phyloP scores from a whole-genome alignment of 2,329 filamentous ascomycete species.

The Hypoxylon sp. region DNA sequence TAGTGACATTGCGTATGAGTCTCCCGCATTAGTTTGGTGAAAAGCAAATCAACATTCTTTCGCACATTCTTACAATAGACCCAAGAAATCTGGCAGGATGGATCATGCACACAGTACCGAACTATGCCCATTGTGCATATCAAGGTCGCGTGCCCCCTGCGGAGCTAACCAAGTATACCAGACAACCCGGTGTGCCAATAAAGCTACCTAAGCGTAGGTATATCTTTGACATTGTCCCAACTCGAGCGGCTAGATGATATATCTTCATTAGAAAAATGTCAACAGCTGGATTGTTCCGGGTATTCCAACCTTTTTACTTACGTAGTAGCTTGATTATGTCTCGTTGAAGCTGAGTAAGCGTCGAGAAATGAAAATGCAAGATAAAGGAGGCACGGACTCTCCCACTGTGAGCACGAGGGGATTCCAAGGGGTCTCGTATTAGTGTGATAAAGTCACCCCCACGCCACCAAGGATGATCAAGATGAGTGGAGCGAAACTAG shows the following conservation, averaged over 20 bases:
- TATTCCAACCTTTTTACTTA: background rate
- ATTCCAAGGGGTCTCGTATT: constrained; percentile 4
- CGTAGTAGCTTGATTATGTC: background rate
- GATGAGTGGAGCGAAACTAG: constrained; percentile 26
- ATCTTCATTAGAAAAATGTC: background rate
- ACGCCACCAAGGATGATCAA: constrained; percentile 14
- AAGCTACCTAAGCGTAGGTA: background rate
- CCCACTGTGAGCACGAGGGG: constrained; percentile 6
- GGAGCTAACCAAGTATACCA: background rate
- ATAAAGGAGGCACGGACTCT: background rate
- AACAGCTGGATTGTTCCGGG: background rate
- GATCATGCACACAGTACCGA: background rate
- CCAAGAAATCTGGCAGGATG: background rate
- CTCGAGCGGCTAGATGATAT: background rate
- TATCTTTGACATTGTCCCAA: background rate
- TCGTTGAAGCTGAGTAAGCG: background rate
- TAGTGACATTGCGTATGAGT: background rate
- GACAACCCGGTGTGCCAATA: background rate
- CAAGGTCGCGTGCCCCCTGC: constrained; percentile 1
- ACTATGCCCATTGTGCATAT: background rate
- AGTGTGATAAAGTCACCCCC: constrained; percentile 21
- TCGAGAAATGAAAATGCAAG: background rate
- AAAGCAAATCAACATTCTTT: background rate
- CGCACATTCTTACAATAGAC: background rate
- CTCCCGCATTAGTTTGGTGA: background rate